These are phyloP conservation scores for Fraxinus platypoda DNA, from an alignment of 305 asterid species.

Conservation along the genomic window DNA sequence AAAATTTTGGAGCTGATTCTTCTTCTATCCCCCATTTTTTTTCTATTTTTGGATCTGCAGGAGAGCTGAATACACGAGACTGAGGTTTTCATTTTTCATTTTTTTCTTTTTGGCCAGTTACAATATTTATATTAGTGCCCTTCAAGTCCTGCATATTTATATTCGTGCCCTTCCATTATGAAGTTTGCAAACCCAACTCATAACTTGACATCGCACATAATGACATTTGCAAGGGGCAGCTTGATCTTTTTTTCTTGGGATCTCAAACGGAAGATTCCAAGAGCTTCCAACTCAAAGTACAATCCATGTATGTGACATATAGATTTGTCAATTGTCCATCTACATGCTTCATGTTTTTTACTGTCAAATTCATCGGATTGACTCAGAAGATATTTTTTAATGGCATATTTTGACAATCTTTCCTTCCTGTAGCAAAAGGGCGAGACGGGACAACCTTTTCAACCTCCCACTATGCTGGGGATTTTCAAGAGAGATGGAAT, in stretches of 20 bases:
- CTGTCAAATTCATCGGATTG: not conserved
- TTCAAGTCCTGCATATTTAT: not conserved
- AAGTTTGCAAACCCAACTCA: not conserved
- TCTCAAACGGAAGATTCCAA: too few species aligned
- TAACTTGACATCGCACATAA: not conserved
- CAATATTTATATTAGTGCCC: not conserved
- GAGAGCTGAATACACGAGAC: conserved; percentile 22
- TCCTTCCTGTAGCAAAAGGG: too few species aligned
- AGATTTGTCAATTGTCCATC: not conserved
- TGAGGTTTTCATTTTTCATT: not conserved
- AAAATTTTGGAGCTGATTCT: not conserved
- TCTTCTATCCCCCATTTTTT: not conserved
- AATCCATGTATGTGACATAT: not conserved
- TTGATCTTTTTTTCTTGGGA: not conserved
- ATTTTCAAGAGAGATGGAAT: too few species aligned
- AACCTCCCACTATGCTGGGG: too few species aligned
- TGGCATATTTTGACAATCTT: not conserved
- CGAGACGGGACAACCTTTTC: too few species aligned
- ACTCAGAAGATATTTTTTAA: too few species aligned
- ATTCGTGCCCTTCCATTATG: not conserved
- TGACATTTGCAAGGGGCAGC: not conserved
- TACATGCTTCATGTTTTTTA: not conserved
- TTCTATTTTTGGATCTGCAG: conserved; percentile 16
- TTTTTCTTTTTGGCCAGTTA: not conserved
- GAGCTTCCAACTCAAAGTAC: not conserved